Evolutionary conservation across 2,329 filamentous ascomycete genomes (phyloP), one percentile per base, ranked within the genome.

Genomic region (Pseudogymnoascus destructans): DNA sequence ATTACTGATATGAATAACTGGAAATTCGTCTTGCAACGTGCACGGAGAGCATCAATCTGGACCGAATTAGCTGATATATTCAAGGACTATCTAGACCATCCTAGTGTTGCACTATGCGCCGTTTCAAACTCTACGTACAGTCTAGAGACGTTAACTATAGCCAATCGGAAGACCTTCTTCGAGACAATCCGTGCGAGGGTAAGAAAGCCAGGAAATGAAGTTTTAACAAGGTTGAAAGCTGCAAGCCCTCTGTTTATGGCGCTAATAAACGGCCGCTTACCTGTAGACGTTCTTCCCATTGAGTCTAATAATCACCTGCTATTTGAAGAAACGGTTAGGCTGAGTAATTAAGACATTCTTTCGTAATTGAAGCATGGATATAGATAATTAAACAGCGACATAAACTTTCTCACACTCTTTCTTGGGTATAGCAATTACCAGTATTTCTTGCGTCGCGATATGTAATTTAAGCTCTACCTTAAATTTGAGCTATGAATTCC

Each of bases 211-310:
- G 58, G 30, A 33, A 61, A 59, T 57, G 42, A 17, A 27, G 59
- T 63, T 60, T n/a, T 63, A 25, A 35, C 21, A 60, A 60, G 58
- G 59, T 60, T 63, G 15, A 63, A 59, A 58, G 60, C 59, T 59
- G 42, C 49, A 58, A 42, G 32, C 57, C 13, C 59, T 58, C 33
- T 60, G 52, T 60, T 58, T 60, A 55, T 49, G 36, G 55, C 55
- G 25, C 25, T 63, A 21, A 59, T 63, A 55, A 27, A 60, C 58
- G 40, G 59, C 23, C 13, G 19, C 42, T 57, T 61, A 60, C 59
- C 59, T 36, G 25, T 25, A 63, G 15, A 25, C 46, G 57, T 54
- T 42, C 60, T 61, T 58, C 54, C 55, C 19, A 61, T 63, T 59
- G 60, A 63, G 57, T 61, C 55, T 40, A 59, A 62, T 32, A 56